A percentile compares a stretch with the other conserved stretches of the same genome.
Evolutionary conservation across 768 basidiomycete genomes (phyloP).

Genomic region (Termitomyces sp.): DNA sequence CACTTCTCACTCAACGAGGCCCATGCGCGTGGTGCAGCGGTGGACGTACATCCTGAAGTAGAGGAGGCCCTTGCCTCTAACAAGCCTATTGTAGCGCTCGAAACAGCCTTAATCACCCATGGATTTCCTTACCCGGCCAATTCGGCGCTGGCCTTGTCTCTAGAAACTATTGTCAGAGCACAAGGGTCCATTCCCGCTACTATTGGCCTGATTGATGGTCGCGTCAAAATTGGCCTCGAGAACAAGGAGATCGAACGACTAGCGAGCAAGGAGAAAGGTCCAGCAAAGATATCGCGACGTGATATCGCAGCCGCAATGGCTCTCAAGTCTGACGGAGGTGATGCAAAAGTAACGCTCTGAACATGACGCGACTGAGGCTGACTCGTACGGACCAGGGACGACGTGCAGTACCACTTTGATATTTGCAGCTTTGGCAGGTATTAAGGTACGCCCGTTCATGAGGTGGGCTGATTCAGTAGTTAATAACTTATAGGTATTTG

Average conservation of each 20-base stretch:
- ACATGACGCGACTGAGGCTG: not conserved
- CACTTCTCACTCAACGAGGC: constrained; percentile 4
- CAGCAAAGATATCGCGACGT: constrained; percentile 70
- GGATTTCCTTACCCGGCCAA: constrained; percentile 85
- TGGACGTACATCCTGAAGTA: constrained; percentile 83
- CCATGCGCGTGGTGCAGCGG: constrained; percentile 22
- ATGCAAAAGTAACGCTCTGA: constrained; percentile 7
- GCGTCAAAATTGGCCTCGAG: constrained; percentile 81
- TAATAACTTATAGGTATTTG: constrained; percentile 57
- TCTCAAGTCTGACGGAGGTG: constrained; percentile 67
- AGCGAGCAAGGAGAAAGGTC: constrained; percentile 43
- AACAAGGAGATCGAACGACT: constrained; percentile 60
- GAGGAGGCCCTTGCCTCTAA: constrained; percentile 64
- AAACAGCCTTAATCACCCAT: constrained; percentile 90
- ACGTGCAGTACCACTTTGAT: constrained; percentile 73
- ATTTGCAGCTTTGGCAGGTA: constrained; percentile 76
- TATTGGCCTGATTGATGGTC: constrained; percentile 77
- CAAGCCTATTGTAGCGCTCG: constrained; percentile 81
- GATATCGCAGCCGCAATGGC: constrained; percentile 78
- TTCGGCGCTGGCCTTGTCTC: constrained; percentile 58
- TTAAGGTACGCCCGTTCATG: constrained; percentile 50
- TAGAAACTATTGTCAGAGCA: constrained; percentile 70
- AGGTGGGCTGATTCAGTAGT: not conserved
- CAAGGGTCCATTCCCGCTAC: constrained; percentile 86
- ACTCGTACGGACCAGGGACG: constrained; percentile 36